Base-by-base conservation (phyloP, 257 asterid genomes). In the Solanum chilense region DNA sequence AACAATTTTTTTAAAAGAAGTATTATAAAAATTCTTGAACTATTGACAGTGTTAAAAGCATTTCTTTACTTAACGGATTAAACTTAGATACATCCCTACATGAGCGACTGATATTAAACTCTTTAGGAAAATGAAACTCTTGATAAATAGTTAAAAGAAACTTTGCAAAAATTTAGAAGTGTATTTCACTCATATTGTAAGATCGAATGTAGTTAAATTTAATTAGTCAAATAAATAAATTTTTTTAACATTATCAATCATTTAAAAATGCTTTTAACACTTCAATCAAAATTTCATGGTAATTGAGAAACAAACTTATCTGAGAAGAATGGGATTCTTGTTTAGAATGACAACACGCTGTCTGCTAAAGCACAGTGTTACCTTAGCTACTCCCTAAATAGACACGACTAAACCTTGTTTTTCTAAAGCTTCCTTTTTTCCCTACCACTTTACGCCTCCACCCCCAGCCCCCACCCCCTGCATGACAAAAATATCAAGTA, bases 281-380 rank as follows among this genome's bases (percentile, higher is more conserved):
- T 52, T 52, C 62, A 18, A 4, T 52, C 23, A 71, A 70, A 33
- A 35, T 71, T 33, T 35, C 56, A 52, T 9, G 56, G 31, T 88
- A 83, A 9, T 33, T 71, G 16, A 71, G 45, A 35, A 35, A 35
- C n/a, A 31, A 15, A 31, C 15, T 71, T 58, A 41, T n/a, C 39
- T 70, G 35, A 76, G 73, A 82, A 82, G 84, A 81, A 88, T 77
- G 29, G 27, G 88, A 80, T 69, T 86, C 89, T 87, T 87, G 42
- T 58, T 87, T 60, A 45, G 90, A 88, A 88, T 89, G 95, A 93
- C 95, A 88, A 87, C 90, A 91, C 93, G 83, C 88, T 91, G 91
- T 52, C 56, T 2, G 69, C 69, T 29, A 29, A 29, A 80, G 44
- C 6, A 49, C 69, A 29, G 85, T 80, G 85, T 49, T 80, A 47